phyloP scores from a whole-genome alignment of 1,284 basidiomycete genomes.

The Sporisorium scitamineum region DNA sequence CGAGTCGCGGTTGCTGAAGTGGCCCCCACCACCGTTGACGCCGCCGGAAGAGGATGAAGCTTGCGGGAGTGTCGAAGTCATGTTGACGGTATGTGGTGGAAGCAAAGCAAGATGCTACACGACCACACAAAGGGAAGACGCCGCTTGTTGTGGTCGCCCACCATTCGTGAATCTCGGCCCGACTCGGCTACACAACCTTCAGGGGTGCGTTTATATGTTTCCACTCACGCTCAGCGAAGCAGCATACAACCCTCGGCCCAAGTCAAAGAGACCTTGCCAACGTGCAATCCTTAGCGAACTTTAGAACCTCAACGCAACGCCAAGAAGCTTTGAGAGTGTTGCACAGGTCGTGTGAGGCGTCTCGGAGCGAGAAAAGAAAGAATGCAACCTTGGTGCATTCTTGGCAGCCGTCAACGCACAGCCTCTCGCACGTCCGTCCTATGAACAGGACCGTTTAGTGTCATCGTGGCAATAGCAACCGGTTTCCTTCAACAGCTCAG shows the following conservation, averaged over 20 bases:
- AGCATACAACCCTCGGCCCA: not conserved
- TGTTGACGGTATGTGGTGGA: not conserved
- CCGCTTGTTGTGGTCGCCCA: not conserved
- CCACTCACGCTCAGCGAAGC: too few species aligned
- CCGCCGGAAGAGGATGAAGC: slow-evolving; percentile 1
- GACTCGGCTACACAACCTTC: too few species aligned
- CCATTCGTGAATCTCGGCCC: not conserved
- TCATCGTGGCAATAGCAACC: too few species aligned
- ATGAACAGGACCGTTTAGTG: too few species aligned
- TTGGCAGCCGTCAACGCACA: slow-evolving; percentile 9
- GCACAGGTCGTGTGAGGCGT: not conserved
- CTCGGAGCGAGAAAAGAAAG: slow-evolving; percentile 12
- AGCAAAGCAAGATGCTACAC: too few species aligned
- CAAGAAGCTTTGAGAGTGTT: not conserved
- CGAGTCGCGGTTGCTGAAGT: slow-evolving; percentile 22
- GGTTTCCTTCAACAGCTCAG: not conserved
- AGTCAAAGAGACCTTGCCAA: too few species aligned
- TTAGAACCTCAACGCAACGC: not conserved
- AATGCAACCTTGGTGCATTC: too few species aligned
- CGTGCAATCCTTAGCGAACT: too few species aligned
- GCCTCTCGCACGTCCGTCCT: slow-evolving; percentile 20
- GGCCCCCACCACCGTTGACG: not conserved
- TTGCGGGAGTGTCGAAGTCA: not conserved
- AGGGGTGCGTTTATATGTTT: too few species aligned
- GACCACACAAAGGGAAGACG: not conserved